A percentile compares a stretch with the other conserved stretches of the same genome.
These are phyloP conservation scores for Orbilia oligospora DNA, from an alignment of 2,329 filamentous ascomycete species.

Conservation along the genomic window DNA sequence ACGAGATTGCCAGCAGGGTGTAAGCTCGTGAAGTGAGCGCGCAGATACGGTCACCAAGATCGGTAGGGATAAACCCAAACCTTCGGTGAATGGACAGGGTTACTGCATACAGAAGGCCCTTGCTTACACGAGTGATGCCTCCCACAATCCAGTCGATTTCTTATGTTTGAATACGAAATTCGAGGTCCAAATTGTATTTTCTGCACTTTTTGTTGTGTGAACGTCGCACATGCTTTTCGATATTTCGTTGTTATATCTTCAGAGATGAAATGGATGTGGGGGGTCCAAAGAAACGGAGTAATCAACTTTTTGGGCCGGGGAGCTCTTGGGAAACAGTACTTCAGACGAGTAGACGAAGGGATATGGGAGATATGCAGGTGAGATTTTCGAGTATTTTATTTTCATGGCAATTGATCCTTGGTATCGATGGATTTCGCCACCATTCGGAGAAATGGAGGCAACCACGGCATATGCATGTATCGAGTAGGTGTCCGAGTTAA, in stretches of 20 bases:
- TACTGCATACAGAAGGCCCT: slow-evolving; percentile 50
- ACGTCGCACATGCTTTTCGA: slow-evolving; percentile 28
- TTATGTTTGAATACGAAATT: slow-evolving; percentile 33
- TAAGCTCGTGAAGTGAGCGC: slow-evolving; percentile 31
- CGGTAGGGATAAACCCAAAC: slow-evolving; percentile 40
- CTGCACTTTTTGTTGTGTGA: neutral
- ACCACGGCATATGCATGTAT: too few relatives aligned
- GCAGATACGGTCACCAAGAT: slow-evolving; percentile 31
- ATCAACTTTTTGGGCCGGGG: slow-evolving; percentile 22
- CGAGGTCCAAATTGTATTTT: slow-evolving; percentile 22
- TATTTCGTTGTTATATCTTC: slow-evolving; percentile 17
- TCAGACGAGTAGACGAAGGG: slow-evolving; percentile 20
- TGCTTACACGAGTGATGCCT: slow-evolving; percentile 42
- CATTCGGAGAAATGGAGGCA: slow-evolving; percentile 38
- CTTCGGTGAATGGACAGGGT: slow-evolving; percentile 41
- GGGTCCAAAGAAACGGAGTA: slow-evolving; percentile 28
- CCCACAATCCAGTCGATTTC: slow-evolving; percentile 19
- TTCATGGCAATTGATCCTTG: slow-evolving; percentile 13
- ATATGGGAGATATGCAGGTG: slow-evolving; percentile 47
- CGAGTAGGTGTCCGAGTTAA: neutral
- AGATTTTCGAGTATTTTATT: slow-evolving; percentile 41
- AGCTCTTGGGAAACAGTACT: slow-evolving; percentile 24
- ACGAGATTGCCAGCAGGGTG: slow-evolving; percentile 52
- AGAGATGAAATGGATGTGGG: slow-evolving; percentile 20
- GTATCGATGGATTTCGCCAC: slow-evolving; percentile 35